Percentiles rank a stretch among this genome's conserved stretches.
Evolutionary conservation across 225 moss, liverwort and hornwort species (phyloP).

Genomic region (Climacium dendroides): DNA sequence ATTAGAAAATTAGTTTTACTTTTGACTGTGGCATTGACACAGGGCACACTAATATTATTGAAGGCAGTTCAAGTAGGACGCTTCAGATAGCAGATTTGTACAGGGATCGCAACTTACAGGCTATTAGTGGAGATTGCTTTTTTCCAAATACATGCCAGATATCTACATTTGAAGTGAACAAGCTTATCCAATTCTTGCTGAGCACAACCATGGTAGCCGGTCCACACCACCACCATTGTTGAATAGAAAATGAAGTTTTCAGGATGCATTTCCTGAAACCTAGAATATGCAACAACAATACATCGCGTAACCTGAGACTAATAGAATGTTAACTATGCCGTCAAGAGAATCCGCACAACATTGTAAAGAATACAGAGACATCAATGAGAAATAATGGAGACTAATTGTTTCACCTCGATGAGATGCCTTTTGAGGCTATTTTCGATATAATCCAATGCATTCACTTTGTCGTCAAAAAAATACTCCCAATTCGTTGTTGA

Average conservation of each 20-base stretch:
- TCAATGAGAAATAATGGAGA: background rate
- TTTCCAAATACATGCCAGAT: background rate
- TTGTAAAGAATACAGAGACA: background rate
- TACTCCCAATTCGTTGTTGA: background rate
- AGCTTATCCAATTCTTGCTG: background rate
- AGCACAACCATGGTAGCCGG: background rate
- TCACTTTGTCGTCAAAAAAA: background rate
- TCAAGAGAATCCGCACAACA: background rate
- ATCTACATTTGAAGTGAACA: background rate
- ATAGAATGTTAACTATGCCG: background rate
- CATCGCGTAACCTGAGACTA: background rate
- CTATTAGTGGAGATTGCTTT: background rate
- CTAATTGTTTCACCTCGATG: background rate
- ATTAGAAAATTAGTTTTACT: no score
- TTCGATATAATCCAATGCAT: background rate
- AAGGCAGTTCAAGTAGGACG: background rate
- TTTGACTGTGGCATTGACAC: no score
- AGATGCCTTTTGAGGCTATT: background rate
- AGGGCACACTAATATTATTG: background rate
- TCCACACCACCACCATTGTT: background rate
- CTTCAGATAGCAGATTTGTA: background rate
- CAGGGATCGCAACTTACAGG: background rate
- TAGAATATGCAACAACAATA: background rate
- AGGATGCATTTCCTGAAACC: background rate
- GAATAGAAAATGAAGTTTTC: background rate